A percentile compares a stretch with the other conserved stretches of the same genome.
These are phyloP conservation scores for Cladosporium sp. DNA, from an alignment of 2,329 filamentous ascomycete genomes.

Conservation along the genomic window DNA sequence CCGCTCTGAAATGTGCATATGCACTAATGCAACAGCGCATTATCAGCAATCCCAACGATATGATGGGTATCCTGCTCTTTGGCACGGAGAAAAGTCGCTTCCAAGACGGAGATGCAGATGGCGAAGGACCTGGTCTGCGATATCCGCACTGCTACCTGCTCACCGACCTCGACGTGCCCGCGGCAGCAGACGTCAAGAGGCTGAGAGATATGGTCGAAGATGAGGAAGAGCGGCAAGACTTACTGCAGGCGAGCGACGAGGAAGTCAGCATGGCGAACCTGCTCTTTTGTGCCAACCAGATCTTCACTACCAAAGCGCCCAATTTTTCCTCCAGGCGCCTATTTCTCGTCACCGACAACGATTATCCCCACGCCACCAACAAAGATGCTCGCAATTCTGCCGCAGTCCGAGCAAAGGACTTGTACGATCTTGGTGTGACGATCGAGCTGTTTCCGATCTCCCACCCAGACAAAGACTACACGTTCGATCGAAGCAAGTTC, in stretches of 20 bases:
- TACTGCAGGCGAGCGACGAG: conserved; percentile 67
- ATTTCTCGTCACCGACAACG: conserved; percentile 96
- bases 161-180: conserved; percentile 81
- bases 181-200: conserved; percentile 78
- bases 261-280: conserved; percentile 79
- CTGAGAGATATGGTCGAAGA: conserved; percentile 74
- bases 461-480: conserved; percentile 51
- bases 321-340: conserved; percentile 89
- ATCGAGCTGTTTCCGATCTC: conserved; percentile 94
- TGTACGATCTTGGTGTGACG: conserved; percentile 87
- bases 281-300: conserved; percentile 91
- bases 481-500: conserved; percentile 80
- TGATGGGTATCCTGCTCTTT: conserved; percentile 94
- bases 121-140: conserved; percentile 48
- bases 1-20: conserved; percentile 90
- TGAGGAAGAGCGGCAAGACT: conserved; percentile 63
- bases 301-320: conserved; percentile 90
- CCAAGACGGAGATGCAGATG: conserved; percentile 59
- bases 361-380: conserved; percentile 72
- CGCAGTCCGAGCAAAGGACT: conserved; percentile 82
- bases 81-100: conserved; percentile 84
- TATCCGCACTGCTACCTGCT: conserved; percentile 94
- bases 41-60: conserved; percentile 91
- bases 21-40: conserved; percentile 97
- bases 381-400: conserved; percentile 72